Percentiles rank a stretch among this genome's conserved stretches.
Evolutionary conservation across 176 grass and related monocot species (phyloP).

Genomic region (Olyra latifolia): DNA sequence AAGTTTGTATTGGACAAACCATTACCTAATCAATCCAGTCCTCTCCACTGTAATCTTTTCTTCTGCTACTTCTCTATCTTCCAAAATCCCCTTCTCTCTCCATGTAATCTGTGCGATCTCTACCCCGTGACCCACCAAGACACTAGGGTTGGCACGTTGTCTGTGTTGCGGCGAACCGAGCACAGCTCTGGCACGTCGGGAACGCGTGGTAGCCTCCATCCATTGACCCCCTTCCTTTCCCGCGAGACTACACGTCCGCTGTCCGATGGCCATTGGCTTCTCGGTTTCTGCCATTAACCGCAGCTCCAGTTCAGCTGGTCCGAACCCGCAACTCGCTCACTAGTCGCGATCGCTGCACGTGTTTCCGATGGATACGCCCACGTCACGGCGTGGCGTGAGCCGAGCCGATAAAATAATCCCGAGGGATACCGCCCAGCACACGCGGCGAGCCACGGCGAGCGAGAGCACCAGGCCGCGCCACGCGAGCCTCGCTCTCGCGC

Average conservation of each 20-base stretch:
- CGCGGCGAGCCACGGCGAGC: conserved; percentile 22
- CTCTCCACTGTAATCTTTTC: no score
- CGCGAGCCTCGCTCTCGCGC: not conserved
- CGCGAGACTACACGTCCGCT: not conserved
- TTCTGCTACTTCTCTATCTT: no score
- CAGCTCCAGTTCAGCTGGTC: not conserved
- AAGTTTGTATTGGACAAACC: no score
- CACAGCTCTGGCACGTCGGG: conserved; percentile 15
- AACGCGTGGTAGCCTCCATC: conserved; percentile 40
- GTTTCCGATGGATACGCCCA: not conserved
- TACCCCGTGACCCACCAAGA: no score
- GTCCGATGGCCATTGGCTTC: not conserved
- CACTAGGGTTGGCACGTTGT: conserved; percentile 27
- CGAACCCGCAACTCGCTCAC: not conserved
- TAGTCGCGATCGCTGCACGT: no score
- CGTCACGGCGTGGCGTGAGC: not conserved
- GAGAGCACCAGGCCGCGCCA: conserved; percentile 21
- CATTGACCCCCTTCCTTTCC: not conserved
- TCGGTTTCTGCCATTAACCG: not conserved
- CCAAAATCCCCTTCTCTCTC: no score
- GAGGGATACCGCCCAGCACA: not conserved
- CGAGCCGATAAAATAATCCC: conserved; percentile 26
- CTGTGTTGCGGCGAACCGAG: conserved; percentile 28
- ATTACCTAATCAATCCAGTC: no score
- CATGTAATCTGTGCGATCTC: no score